Percentiles rank a stretch among this genome's conserved stretches.
Evolutionary conservation across 1,284 basidiomycete species (phyloP).

Genomic region (Apiotrichum gracile): DNA sequence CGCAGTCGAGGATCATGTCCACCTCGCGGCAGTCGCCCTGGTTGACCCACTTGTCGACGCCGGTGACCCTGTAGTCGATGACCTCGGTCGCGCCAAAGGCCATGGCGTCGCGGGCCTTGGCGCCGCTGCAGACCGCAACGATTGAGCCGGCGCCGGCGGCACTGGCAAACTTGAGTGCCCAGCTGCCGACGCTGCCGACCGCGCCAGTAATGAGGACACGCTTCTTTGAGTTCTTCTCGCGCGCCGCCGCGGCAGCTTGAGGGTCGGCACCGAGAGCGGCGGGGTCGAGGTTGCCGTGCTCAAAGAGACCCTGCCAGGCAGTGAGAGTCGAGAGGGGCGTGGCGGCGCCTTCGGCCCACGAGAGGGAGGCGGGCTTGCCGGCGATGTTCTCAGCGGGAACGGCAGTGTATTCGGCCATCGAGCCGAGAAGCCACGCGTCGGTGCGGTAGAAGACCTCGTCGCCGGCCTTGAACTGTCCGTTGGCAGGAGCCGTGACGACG

Average conservation of each 20-base stretch:
- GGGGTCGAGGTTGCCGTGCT: slow-evolving; percentile 7
- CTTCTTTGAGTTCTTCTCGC: not conserved
- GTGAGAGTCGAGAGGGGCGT: slow-evolving; percentile 12
- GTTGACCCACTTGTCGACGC: not conserved
- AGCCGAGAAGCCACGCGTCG: slow-evolving; percentile 9
- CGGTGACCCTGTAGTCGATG: not conserved
- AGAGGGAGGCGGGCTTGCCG: slow-evolving; percentile 4
- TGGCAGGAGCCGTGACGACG: not conserved
- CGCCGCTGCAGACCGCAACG: not conserved
- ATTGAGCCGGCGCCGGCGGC: not conserved
- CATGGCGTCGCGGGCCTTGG: not conserved
- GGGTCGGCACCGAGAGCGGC: not conserved
- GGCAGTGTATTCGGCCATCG: slow-evolving; percentile 2
- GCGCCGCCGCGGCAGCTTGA: not conserved
- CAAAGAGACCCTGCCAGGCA: slow-evolving; percentile 12
- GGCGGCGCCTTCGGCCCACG: slow-evolving; percentile 9
- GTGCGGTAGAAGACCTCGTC: slow-evolving; percentile 13
- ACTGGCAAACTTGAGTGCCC: not conserved
- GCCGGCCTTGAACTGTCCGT: not conserved
- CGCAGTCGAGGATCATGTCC: slow-evolving; percentile 13
- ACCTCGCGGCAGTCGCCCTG: not conserved
- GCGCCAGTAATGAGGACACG: slow-evolving; percentile 8
- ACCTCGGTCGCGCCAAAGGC: too few relatives aligned
- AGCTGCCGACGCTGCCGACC: not conserved
- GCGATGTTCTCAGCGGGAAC: slow-evolving; percentile 10